phyloP scores from a whole-genome alignment of 805 yeast species.

The Peterozyma xylosa region DNA sequence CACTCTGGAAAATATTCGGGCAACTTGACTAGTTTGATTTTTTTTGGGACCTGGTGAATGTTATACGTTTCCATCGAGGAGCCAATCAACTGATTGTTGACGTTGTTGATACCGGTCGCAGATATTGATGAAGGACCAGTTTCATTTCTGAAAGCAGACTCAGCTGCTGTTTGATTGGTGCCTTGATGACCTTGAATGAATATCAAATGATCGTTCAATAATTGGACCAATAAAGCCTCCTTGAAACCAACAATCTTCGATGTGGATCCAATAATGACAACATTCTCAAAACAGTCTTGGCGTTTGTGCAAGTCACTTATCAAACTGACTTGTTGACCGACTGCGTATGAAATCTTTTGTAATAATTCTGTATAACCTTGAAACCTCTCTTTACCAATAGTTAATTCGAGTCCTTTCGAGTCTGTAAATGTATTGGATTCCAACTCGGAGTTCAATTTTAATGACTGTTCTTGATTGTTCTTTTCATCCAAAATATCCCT shows the following conservation, averaged over 20 bases:
- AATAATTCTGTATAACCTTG: constrained; percentile 66
- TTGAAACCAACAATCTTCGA: constrained; percentile 67
- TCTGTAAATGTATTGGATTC: constrained; percentile 70
- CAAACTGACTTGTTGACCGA: constrained; percentile 43
- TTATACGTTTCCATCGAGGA: constrained; percentile 18
- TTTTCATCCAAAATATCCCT: constrained; percentile 31
- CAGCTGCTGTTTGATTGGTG: constrained; percentile 10
- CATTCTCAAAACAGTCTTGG: constrained; percentile 79
- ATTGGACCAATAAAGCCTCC: constrained; percentile 54
- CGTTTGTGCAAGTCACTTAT: constrained; percentile 60
- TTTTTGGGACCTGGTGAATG: constrained; percentile 69
- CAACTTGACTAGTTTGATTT: constrained; percentile 56
- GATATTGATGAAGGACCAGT: constrained; percentile 6
- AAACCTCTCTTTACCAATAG: constrained; percentile 86
- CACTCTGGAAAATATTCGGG: constrained; percentile 95
- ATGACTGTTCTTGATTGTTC: constrained; percentile 11
- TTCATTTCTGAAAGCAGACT: constrained; percentile 21
- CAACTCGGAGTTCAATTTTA: constrained; percentile 53
- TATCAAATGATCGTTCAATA: constrained; percentile 50
- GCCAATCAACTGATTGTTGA: constrained; percentile 9
- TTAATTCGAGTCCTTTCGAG: constrained; percentile 42
- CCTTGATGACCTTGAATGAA: constrained; percentile 17
- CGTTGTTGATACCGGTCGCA: constrained; percentile 11
- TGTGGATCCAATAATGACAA: constrained; percentile 76
- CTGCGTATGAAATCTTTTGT: constrained; percentile 40